phyloP scores from a whole-genome alignment of 331 rosid genomes.

The Quercus phellos region DNA sequence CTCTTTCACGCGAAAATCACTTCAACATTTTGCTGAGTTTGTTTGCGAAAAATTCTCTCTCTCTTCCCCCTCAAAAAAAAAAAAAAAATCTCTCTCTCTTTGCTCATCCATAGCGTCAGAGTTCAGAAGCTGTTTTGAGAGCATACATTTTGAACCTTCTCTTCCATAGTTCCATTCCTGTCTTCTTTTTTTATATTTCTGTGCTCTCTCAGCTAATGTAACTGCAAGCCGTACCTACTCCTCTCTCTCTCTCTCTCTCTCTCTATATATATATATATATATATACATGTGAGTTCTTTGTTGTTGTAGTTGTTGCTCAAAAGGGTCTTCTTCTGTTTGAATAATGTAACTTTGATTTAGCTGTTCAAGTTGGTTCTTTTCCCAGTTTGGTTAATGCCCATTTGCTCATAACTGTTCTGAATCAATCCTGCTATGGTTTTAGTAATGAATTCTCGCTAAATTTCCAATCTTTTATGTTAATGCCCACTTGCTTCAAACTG shows the following conservation, averaged over 20 bases:
- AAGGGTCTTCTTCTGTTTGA: constrained; percentile 13
- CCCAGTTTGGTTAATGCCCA: constrained; percentile 35
- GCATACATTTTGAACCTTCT: constrained; percentile 26
- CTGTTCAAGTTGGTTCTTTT: constrained; percentile 17
- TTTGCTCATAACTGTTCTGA: constrained; percentile 44
- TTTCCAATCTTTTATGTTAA: constrained; percentile 31
- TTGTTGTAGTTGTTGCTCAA: constrained; percentile 7
- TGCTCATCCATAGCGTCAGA: constrained; percentile 9
- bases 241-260: background rate
- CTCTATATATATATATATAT: background rate
- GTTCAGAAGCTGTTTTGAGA: constrained; percentile 14
- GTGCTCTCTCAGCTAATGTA: constrained; percentile 43
- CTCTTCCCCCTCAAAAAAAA: background rate
- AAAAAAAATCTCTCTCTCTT: constrained; percentile 10
- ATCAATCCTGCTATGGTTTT: constrained; percentile 25
- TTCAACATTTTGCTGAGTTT: constrained; percentile 17
- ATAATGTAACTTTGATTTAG: constrained; percentile 56
- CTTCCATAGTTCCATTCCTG: background rate
- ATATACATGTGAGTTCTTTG: constrained; percentile 7
- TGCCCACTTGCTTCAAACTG: constrained; percentile 36
- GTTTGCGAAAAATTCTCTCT: constrained; percentile 10
- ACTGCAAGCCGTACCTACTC: constrained; percentile 28
- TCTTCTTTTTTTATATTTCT: background rate
- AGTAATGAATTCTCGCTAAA: constrained; percentile 67
- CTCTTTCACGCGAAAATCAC: constrained; percentile 25